Evolutionary conservation across 768 basidiomycete genomes (phyloP).

Genomic region (Porpolomopsis calyptriformis): DNA sequence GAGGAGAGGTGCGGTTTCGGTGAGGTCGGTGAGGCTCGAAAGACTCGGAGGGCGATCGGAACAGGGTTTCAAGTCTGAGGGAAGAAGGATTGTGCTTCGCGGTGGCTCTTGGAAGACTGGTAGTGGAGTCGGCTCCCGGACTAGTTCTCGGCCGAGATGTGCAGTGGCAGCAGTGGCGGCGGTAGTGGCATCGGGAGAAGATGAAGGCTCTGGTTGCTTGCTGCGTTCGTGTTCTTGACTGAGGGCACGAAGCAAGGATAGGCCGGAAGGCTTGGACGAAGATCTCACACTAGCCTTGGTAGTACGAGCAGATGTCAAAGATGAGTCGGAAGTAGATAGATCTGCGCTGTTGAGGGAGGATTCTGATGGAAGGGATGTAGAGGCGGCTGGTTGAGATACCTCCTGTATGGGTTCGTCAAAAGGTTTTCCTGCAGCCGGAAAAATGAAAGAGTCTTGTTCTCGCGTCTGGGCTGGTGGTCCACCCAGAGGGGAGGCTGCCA

Average conservation of each 20-base stretch:
- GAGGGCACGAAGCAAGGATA: slow-evolving; percentile 23
- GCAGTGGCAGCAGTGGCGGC: too few relatives aligned
- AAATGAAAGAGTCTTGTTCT: slow-evolving; percentile 7
- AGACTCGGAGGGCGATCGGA: background rate
- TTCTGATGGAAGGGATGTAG: too few relatives aligned
- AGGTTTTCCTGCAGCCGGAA: background rate
- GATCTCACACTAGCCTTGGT: slow-evolving; percentile 10
- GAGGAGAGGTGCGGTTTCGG: slow-evolving; percentile 15
- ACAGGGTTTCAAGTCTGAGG: too few relatives aligned
- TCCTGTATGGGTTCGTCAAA: background rate
- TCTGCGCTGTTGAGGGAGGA: background rate
- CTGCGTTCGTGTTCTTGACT: slow-evolving; percentile 14
- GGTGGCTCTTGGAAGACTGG: too few relatives aligned
- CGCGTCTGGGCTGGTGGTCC: background rate
- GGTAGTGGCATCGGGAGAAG: background rate
- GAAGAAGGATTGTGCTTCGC: background rate
- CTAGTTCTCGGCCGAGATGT: background rate
- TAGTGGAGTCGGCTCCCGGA: too few relatives aligned
- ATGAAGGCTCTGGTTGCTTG: background rate
- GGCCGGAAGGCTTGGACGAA: slow-evolving; percentile 25
- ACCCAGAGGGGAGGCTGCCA: slow-evolving; percentile 18
- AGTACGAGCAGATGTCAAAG: slow-evolving; percentile 11
- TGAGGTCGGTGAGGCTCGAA: slow-evolving; percentile 13
- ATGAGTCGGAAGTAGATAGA: background rate
- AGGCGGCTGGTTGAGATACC: too few relatives aligned